Base-by-base conservation (phyloP, 257 asterid genomes). In the Lavandula angustifolia region DNA sequence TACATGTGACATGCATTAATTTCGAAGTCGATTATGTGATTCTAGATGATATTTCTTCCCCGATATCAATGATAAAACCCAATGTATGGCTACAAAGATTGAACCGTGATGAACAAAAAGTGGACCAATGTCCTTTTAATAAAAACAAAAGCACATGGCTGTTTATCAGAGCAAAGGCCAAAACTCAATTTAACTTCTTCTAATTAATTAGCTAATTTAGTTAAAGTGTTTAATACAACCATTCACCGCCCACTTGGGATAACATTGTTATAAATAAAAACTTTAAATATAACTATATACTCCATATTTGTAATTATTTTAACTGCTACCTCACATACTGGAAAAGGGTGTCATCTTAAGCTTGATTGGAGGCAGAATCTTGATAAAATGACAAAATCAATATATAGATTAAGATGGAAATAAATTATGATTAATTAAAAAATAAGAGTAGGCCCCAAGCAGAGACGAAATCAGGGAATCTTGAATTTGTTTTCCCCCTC, bases 401-500 rank as follows among this genome's bases (percentile, higher is more conserved):
- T 51, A 31, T 62, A 17, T 65, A 58, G 71, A 73, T 61, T 69
- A 73, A 73, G 40, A 69, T 66, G 46, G 60, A 68, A 61, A 34
- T 22, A 37, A 60, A 27, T 4, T 6, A 33, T 29, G 49, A 29
- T 33, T 5, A 42, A 42, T 5, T 6, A 27, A 9, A 18, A 12
- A 3, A 47, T 1, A 47, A 13, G 52, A 35, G 74, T 73, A 22
- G 74, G 74, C 7, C 71, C 70, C 68, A 27, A 35, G 32, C 46
- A 64, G 53, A 68, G 82, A 78, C 78, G 80, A 74, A 80, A 62
- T 50, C 71, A 66, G 79, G 77, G 85, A 83, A 80, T 80, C 84
- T 83, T 83, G 17, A 40, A 65, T 76, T 83, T 78, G 76, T 78
- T 73, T 77, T 50, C 14, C 66, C 40, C 55, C 44, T 41, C 51